Base-by-base conservation (phyloP, 306 rosid species). In the Nissolia schottii region DNA sequence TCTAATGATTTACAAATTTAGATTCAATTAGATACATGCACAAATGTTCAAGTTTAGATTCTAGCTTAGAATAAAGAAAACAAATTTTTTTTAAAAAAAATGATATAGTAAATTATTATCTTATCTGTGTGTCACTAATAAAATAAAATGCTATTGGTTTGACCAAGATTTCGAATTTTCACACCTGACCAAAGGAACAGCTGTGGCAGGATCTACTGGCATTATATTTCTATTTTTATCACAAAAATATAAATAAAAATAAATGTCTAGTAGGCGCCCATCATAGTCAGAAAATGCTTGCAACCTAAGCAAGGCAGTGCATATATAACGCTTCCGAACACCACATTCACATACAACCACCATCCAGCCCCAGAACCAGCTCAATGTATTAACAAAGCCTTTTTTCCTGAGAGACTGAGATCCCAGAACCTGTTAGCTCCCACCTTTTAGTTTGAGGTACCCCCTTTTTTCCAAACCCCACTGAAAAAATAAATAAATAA, bases 201-300 rank as follows among this genome's bases (percentile, higher is more conserved):
- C 29, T n/a, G n/a, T 54, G 13, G 12, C 16, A 13, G 38, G 20
- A 22, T 20, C 35, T 8, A 5, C 5, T 25, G 11, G 31, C 29
- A 40, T 4, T 28, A 31, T 51, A 10, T n/a, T 7, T 2, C 6
- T 24, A 5, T 23, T 23, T 15, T 45, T 15, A 12, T 24, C 14
- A 15, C n/a, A 1, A 23, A 45, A 43, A 45, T 12, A 37, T 12
- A 3, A 34, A 58, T 3, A 28, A 19, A 45, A 28, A 16, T 5
- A 27, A n/a, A n/a, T n/a, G n/a, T n/a, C 2, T 14, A 24, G 28
- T 32, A 58, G 51, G 35, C 48, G 10, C 1, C 67, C 64, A 31
- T 11, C 37, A 24, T 9, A n/a, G 24, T 38, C 13, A 64, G 15
- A 80, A 51, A 12, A 70, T 62, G 69, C 84, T 76, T 83, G 80